Percentiles rank a stretch among this genome's conserved stretches.
Conservation (phyloP, 202 grass and related monocot genomes). For the Setaria viridis region DNA sequence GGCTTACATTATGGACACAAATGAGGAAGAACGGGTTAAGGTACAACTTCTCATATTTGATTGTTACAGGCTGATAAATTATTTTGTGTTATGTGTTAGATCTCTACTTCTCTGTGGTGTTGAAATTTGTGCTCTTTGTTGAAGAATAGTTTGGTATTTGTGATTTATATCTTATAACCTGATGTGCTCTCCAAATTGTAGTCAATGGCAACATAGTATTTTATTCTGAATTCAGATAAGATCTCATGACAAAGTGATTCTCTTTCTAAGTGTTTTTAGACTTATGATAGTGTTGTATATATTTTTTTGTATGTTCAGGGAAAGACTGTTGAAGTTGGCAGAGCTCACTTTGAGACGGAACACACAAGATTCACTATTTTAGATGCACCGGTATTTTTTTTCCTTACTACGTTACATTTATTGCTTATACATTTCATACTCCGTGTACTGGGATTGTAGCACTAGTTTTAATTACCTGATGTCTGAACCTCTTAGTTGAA, state of each 20-base stretch:
- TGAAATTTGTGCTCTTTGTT: neutral
- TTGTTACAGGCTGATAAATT: neutral
- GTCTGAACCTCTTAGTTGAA: neutral
- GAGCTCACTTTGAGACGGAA: constrained; percentile 97
- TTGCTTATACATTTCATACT: neutral
- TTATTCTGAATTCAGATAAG: constrained; percentile 1
- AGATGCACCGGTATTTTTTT: constrained; percentile 90
- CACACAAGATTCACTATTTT: constrained; percentile 96
- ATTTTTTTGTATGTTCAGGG: constrained; percentile 55
- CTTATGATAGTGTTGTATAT: neutral
- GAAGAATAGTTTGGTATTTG: neutral
- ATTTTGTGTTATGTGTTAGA: neutral
- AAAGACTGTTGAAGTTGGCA: constrained; percentile 98
- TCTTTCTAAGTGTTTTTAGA: neutral
- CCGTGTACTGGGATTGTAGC: neutral
- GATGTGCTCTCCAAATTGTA: neutral
- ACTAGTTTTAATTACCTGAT: neutral
- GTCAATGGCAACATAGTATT: neutral
- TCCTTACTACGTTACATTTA: constrained; percentile 23
- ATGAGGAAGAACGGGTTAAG: constrained; percentile 96
- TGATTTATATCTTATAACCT: constrained; percentile 14
- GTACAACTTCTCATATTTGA: constrained; percentile 38
- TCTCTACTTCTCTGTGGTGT: neutral
- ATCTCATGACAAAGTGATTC: neutral
- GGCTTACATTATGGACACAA: constrained; percentile 99